A percentile compares a stretch with the other conserved stretches of the same genome.
Evolutionary conservation across 2,329 filamentous ascomycete species (phyloP).

Genomic region (Aspergillus candidus): DNA sequence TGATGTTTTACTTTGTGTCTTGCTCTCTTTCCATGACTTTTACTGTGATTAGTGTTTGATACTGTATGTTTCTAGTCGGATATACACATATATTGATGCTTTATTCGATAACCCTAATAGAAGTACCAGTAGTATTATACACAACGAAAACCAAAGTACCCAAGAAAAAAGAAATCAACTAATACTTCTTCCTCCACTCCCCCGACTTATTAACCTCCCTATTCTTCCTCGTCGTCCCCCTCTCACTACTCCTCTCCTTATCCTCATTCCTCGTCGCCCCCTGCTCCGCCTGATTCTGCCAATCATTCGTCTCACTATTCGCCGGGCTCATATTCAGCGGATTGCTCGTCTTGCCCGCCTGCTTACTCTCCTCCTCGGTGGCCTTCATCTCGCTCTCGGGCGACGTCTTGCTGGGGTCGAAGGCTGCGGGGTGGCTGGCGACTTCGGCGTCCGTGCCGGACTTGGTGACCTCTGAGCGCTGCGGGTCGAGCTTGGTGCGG

Average conservation of each 20-base stretch:
- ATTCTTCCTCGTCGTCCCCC: conserved; percentile 32
- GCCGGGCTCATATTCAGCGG: conserved; percentile 56
- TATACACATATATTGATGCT: no score
- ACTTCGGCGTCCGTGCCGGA: conserved; percentile 60
- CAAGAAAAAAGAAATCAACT: not conserved
- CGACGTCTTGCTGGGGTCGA: conserved; percentile 60
- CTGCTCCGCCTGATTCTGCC: conserved; percentile 40
- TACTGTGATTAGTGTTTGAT: not conserved
- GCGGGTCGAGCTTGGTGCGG: conserved; percentile 59
- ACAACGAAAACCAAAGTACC: not conserved
- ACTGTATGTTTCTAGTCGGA: no score
- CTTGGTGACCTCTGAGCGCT: conserved; percentile 61
- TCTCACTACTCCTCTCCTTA: conserved; percentile 34
- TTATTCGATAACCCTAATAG: no score
- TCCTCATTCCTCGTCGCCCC: conserved; percentile 37
- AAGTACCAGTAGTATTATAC: not conserved
- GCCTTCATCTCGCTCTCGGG: conserved; percentile 52
- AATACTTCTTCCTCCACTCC: conserved; percentile 2
- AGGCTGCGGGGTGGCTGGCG: conserved; percentile 57
- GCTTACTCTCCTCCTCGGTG: conserved; percentile 33
- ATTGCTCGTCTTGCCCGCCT: conserved; percentile 38
- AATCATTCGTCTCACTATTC: conserved; percentile 53
- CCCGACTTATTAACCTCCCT: conserved; percentile 15
- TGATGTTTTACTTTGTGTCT: not conserved
- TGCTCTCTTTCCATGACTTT: not conserved